phyloP scores from a whole-genome alignment of 2,329 filamentous ascomycete species.

The Colletotrichum phormii region DNA sequence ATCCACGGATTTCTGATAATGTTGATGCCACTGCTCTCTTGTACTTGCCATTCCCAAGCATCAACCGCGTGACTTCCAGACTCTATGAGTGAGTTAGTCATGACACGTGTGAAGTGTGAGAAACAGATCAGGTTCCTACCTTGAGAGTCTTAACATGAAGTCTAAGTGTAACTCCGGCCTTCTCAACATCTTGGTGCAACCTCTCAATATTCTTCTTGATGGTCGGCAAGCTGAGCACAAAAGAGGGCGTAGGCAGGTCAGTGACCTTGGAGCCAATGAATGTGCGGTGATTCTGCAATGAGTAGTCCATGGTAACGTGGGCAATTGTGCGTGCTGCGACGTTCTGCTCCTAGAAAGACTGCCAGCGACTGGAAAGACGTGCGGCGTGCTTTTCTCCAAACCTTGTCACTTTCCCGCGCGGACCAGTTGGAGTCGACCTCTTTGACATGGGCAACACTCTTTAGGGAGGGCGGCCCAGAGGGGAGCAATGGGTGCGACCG shows the following conservation, averaged over 20 bases:
- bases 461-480: not conserved
- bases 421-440: not conserved
- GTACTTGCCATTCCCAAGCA: constrained; percentile 52
- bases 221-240: constrained; percentile 52
- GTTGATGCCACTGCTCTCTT: constrained; percentile 54
- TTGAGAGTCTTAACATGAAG: constrained; percentile 60
- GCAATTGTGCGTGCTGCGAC: not conserved
- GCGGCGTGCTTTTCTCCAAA: not conserved
- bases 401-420: not conserved
- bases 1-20: constrained; percentile 52
- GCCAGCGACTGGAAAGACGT: too few relatives aligned
- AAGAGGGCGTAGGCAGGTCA: constrained; percentile 51
- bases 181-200: constrained; percentile 52
- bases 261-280: constrained; percentile 49
- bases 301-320: constrained; percentile 43
- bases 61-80: constrained; percentile 51
- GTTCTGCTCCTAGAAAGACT: not conserved
- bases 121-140: constrained; percentile 38
- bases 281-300: constrained; percentile 45
- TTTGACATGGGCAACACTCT: not conserved
- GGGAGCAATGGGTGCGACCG: not conserved
- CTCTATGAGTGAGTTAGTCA: constrained; percentile 41
- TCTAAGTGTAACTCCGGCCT: constrained; percentile 50
- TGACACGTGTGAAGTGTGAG: rapidly evolving
- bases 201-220: constrained; percentile 51